Percentiles rank a stretch among this genome's conserved stretches.
These are phyloP conservation scores for Magnaporthales sp. DNA, from an alignment of 2,329 filamentous ascomycete genomes.

Conservation along the genomic window DNA sequence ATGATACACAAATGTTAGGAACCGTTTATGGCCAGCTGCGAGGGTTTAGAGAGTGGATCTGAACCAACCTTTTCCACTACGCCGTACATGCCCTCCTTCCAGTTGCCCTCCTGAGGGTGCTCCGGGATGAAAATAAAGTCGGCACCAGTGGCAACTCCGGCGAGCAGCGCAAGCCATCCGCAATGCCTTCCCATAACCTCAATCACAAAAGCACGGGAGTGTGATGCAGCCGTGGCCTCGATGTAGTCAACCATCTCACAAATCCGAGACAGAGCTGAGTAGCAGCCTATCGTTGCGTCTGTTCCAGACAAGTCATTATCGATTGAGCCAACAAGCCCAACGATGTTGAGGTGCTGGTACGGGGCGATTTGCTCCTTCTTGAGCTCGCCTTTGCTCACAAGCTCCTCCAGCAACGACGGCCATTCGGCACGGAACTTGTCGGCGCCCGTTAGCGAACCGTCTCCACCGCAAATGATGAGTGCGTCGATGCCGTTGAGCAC, in stretches of 20 bases:
- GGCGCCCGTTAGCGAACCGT: conserved; percentile 90
- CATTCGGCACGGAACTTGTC: conserved; percentile 90
- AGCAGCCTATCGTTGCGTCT: conserved; percentile 94
- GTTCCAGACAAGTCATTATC: conserved; percentile 98
- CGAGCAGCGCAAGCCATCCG: conserved; percentile 94
- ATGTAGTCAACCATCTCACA: conserved; percentile 96
- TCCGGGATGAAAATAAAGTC: conserved; percentile 98
- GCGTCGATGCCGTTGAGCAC: conserved; percentile 88
- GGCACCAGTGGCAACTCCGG: conserved; percentile 86
- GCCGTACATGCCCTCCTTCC: conserved; percentile 79
- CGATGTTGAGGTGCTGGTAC: conserved; percentile 86
- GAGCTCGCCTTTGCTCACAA: conserved; percentile 67
- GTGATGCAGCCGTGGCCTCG: conserved; percentile 87
- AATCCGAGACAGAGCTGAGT: conserved; percentile 85
- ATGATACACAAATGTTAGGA: conserved; percentile 3
- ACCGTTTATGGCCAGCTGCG: neutral
- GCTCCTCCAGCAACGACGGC: conserved; percentile 78
- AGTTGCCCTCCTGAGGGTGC: conserved; percentile 77
- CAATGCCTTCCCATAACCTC: conserved; percentile 99
- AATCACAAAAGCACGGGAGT: conserved; percentile 93
- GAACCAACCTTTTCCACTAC: conserved; percentile 60
- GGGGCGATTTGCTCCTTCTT: conserved; percentile 61
- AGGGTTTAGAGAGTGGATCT: neutral
- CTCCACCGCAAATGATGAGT: conserved; percentile 92
- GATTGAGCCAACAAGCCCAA: conserved; percentile 92